Evolutionary conservation across 1,284 basidiomycete genomes (phyloP), one percentile per base, ranked within the genome.

Genomic region (Ustilago sp.): DNA sequence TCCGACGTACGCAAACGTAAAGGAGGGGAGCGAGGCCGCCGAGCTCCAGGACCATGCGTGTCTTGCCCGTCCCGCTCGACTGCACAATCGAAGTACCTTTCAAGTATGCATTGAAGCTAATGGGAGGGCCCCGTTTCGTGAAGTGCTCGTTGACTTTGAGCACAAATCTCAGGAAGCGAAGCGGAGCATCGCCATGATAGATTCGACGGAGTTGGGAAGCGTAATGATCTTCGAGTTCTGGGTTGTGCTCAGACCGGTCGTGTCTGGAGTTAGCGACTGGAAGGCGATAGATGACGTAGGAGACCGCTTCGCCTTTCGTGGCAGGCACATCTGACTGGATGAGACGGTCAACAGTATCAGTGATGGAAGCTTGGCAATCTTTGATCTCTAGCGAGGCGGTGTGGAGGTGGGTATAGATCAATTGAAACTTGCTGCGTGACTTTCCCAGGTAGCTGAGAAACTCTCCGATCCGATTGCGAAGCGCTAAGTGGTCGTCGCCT

Each of bases 11-110:
- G n/a, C n/a, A n/a, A n/a, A n/a, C n/a, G n/a, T n/a, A n/a, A n/a
- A n/a, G n/a, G n/a, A n/a, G n/a, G n/a, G n/a, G n/a, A n/a, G n/a
- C n/a, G n/a, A n/a, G n/a, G n/a, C n/a, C n/a, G n/a, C n/a, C n/a
- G n/a, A n/a, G n/a, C n/a, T n/a, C n/a, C n/a, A n/a, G n/a, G n/a
- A n/a, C n/a, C n/a, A n/a, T n/a, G n/a, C n/a, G n/a, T n/a, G n/a
- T n/a, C 48, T 71, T 71, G 62, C 68, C 68, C 9, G 53, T 71
- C 28, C 68, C 63, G 63, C 68, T 71, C 15, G 68, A 71, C 32
- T 71, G 63, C 15, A 71, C 54, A 35, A 71, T 65, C 5, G 62
- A 32, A 4, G 60, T 58, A 11, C 60, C 59, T 17, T 38, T 39
- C 17, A 41, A 61, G 45, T 68, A 59, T 13, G 56, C 39, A 7